These are phyloP conservation scores for Beta macrorhiza DNA, from an alignment of 179 eudicot species.

Conservation along the genomic window DNA sequence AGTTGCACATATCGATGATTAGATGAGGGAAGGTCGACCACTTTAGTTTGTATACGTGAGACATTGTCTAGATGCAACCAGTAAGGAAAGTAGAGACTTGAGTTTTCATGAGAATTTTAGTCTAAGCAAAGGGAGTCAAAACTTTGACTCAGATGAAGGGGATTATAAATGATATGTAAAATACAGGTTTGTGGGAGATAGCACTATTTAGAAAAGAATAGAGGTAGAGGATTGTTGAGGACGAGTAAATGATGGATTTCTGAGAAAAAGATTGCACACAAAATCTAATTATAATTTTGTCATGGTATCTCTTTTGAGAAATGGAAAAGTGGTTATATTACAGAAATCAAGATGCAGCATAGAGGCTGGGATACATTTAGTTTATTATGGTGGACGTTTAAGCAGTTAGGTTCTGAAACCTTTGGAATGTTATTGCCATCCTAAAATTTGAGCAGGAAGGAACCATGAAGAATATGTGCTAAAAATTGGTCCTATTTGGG, in stretches of 20 bases:
- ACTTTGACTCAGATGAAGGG: no score
- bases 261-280: background rate
- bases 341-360: background rate
- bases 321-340: background rate
- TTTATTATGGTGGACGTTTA: background rate
- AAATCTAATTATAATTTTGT: background rate
- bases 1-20: no score
- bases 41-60: no score
- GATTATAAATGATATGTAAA: no score
- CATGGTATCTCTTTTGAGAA: background rate
- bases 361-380: background rate
- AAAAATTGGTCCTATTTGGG: background rate
- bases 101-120: no score
- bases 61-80: no score
- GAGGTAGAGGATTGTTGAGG: no score
- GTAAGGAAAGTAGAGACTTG: no score
- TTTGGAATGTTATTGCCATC: background rate
- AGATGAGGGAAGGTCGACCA: no score
- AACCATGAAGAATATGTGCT: background rate
- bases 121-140: no score
- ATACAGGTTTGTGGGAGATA: no score
- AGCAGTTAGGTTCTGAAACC: background rate
- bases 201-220: no score
- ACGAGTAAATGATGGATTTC: background rate
- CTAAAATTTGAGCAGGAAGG: background rate